phyloP scores from a whole-genome alignment of 2,329 filamentous ascomycete genomes.

The Thelonectria olida region DNA sequence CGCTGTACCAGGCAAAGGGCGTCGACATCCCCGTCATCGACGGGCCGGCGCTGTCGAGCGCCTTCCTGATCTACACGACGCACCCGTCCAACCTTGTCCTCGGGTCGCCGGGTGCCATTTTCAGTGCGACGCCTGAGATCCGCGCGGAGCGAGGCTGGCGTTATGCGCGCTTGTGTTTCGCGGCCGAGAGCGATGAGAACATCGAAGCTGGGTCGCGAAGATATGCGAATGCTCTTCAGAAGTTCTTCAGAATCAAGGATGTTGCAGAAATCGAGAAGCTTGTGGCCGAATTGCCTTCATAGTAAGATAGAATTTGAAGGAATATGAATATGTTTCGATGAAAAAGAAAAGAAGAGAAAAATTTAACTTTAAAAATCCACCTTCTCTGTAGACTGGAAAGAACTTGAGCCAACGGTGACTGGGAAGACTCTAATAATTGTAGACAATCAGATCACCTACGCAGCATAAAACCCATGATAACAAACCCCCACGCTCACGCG shows the following conservation, averaged over 20 bases:
- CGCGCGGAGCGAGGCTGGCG: conserved; percentile 69
- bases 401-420: neutral
- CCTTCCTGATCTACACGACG: conserved; percentile 77
- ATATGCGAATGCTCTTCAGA: conserved; percentile 73
- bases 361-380: neutral
- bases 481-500: neutral
- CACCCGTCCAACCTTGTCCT: conserved; percentile 75
- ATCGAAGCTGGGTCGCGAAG: conserved; percentile 69
- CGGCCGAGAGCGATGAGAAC: conserved; percentile 78
- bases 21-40: conserved; percentile 54
- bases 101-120: conserved; percentile 76
- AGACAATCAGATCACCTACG: neutral
- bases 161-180: conserved; percentile 85
- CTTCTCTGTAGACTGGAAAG: neutral
- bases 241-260: conserved; percentile 81
- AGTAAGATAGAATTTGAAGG: neutral
- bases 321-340: neutral
- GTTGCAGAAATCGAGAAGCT: conserved; percentile 72
- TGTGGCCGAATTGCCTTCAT: conserved; percentile 47
- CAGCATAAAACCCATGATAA: neutral
- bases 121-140: conserved; percentile 73
- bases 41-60: conserved; percentile 65
- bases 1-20: conserved; percentile 62
- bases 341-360: neutral
- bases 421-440: neutral